Percentiles rank a stretch among this genome's conserved stretches.
phyloP scores from a whole-genome alignment of 1,139 yeast species.

The Kodamaea suecica region DNA sequence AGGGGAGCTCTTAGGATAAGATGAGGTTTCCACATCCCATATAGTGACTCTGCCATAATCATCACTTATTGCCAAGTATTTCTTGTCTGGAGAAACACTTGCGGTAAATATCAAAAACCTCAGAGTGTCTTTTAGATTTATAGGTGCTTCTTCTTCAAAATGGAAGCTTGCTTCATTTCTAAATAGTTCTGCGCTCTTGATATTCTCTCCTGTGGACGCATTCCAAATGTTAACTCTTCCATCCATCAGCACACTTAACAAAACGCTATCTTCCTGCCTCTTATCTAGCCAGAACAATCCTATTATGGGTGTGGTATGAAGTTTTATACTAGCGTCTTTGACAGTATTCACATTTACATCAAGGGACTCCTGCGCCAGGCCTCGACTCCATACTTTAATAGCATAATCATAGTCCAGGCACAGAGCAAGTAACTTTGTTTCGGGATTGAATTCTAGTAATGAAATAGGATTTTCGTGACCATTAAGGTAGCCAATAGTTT shows the following conservation, averaged over 20 bases:
- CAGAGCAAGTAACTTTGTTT: conserved; percentile 58
- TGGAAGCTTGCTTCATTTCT: conserved; percentile 22
- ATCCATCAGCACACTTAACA: conserved; percentile 56
- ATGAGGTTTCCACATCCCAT: conserved; percentile 42
- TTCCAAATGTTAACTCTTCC: conserved; percentile 74
- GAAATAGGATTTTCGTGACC: conserved; percentile 71
- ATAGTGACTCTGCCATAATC: conserved; percentile 54
- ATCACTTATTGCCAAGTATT: conserved; percentile 59
- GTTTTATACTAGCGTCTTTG: conserved; percentile 11
- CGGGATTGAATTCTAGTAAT: conserved; percentile 50
- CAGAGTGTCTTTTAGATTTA: conserved; percentile 22
- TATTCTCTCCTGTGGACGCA: conserved; percentile 35
- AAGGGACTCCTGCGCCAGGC: conserved; percentile 45
- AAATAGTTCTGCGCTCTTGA: conserved; percentile 26
- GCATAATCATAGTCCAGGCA: conserved; percentile 69
- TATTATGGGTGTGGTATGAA: conserved; percentile 56
- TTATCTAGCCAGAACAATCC: conserved; percentile 51
- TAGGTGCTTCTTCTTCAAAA: conserved; percentile 14
- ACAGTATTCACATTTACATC: conserved; percentile 22
- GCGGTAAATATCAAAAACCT: conserved; percentile 51
- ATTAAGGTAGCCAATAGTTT: conserved; percentile 56
- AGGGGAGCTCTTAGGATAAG: conserved; percentile 12
- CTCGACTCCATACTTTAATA: conserved; percentile 71
- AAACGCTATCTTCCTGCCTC: conserved; percentile 17
- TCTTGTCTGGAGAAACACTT: conserved; percentile 47